Percentiles rank a stretch among this genome's conserved stretches.
Conservation (phyloP, 164 flowering plant species). For the Taxillus chinensis region DNA sequence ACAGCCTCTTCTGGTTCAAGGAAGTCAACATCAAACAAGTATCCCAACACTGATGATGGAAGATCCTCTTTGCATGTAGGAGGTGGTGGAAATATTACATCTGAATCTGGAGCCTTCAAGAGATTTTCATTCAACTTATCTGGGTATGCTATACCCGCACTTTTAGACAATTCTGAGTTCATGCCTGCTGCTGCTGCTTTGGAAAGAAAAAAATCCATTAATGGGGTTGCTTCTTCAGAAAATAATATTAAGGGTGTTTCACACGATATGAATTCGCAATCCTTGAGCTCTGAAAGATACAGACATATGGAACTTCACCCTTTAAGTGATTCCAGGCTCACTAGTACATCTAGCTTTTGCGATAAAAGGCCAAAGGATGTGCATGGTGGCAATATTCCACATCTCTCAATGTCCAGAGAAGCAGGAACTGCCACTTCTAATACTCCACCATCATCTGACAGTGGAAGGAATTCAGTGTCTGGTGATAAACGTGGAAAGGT, state of each 20-base stretch:
- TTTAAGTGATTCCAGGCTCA: conserved; percentile 6
- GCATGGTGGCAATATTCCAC: neutral
- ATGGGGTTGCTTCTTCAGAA: conserved; percentile 11
- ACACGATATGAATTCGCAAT: conserved; percentile 8
- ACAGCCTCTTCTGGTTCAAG: conserved; percentile 29
- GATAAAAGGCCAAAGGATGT: neutral
- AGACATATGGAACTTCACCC: conserved; percentile 8
- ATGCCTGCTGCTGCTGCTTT: conserved; percentile 1
- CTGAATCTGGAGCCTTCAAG: conserved; percentile 21
- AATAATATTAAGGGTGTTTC: conserved; percentile 5
- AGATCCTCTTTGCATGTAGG: conserved; percentile 9
- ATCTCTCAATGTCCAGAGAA: neutral
- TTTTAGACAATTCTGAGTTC: conserved; percentile 8
- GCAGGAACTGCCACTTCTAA: neutral
- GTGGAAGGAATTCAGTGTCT: conserved; percentile 1
- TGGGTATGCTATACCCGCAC: conserved; percentile 12
- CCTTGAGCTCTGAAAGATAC: conserved; percentile 11
- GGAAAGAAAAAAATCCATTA: conserved; percentile 8
- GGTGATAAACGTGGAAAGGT: conserved; percentile 20
- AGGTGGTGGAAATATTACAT: conserved; percentile 9
- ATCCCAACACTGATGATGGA: conserved; percentile 4
- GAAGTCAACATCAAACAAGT: too few species aligned
- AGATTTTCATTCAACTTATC: conserved; percentile 23
- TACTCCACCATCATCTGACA: neutral
- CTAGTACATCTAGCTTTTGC: neutral